phyloP scores from a whole-genome alignment of 805 yeast species.

The Deakozyma indianensis region DNA sequence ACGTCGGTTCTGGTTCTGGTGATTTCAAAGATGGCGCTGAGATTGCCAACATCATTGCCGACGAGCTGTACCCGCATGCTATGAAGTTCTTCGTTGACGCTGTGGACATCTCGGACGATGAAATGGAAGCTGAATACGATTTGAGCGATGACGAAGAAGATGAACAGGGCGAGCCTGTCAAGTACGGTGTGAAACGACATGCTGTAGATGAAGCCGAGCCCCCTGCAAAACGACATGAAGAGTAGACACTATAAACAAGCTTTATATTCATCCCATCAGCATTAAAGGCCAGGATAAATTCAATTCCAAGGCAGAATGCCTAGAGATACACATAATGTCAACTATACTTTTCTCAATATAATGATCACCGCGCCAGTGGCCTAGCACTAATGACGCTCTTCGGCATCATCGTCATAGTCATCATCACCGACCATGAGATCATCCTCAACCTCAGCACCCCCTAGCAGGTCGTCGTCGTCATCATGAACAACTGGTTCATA shows the following conservation, averaged over 20 bases:
- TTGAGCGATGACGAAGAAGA: conserved; percentile 9
- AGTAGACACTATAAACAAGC: too few species aligned
- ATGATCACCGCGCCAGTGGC: too few species aligned
- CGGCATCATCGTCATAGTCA: conserved; percentile 9
- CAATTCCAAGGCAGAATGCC: too few species aligned
- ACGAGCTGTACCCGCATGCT: conserved; percentile 76
- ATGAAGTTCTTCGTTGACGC: conserved; percentile 71
- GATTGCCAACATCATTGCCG: conserved; percentile 54
- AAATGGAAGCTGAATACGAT: conserved; percentile 6
- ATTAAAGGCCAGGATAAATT: too few species aligned
- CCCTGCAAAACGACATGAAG: too few species aligned
- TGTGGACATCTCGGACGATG: conserved; percentile 6
- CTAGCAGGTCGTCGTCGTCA: conserved; percentile 20
- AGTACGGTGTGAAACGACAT: background rate
- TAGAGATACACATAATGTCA: too few species aligned
- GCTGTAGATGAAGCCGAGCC: background rate
- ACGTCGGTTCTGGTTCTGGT: conserved; percentile 70
- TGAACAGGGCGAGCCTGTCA: conserved; percentile 1
- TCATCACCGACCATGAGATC: conserved; percentile 9
- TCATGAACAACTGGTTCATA: conserved; percentile 20
- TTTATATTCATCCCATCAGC: too few species aligned
- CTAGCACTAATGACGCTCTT: conserved; percentile 8
- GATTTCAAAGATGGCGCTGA: conserved; percentile 71
- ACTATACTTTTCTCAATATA: too few species aligned
- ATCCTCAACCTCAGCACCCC: conserved; percentile 15